A percentile compares a stretch with the other conserved stretches of the same genome.
Conservation (phyloP, 345 rosid species). For the Eucalyptus coolabah region DNA sequence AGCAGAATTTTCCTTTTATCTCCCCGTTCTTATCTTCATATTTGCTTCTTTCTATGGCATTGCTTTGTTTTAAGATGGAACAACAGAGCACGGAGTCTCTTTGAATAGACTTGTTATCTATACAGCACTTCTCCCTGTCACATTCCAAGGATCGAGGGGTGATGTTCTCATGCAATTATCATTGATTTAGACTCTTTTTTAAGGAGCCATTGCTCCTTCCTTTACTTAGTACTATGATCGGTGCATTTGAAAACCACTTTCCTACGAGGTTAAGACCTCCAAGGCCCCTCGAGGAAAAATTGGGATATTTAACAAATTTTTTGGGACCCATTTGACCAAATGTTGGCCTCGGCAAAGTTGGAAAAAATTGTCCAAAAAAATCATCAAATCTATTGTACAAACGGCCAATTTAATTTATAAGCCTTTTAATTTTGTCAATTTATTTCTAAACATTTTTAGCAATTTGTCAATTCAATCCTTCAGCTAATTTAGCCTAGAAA, state of each 20-base stretch:
- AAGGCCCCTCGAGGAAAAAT: too few relatives aligned
- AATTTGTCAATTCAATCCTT: rapidly evolving
- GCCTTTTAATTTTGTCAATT: not conserved
- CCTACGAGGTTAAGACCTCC: not conserved
- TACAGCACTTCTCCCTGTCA: rapidly evolving
- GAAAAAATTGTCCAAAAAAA: too few relatives aligned
- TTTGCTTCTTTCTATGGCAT: rapidly evolving
- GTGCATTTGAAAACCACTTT: not conserved
- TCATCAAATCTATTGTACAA: too few relatives aligned
- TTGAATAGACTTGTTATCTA: not conserved
- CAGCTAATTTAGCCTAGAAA: not conserved
- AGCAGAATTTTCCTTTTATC: not conserved
- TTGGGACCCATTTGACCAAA: not conserved
- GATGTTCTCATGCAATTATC: not conserved
- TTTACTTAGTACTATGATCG: rapidly evolving
- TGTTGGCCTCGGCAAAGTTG: rapidly evolving
- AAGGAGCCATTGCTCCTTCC: not conserved
- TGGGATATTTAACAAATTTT: not conserved
- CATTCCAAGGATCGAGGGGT: not conserved
- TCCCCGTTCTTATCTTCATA: not conserved
- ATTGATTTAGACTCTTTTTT: not conserved
- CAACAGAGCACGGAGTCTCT: not conserved
- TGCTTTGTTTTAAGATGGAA: not conserved
- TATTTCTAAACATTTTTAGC: too few relatives aligned
- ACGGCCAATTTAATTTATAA: not conserved